These are phyloP conservation scores for Aspergillus neoniger DNA, from an alignment of 2,329 filamentous ascomycete genomes.

Conservation along the genomic window DNA sequence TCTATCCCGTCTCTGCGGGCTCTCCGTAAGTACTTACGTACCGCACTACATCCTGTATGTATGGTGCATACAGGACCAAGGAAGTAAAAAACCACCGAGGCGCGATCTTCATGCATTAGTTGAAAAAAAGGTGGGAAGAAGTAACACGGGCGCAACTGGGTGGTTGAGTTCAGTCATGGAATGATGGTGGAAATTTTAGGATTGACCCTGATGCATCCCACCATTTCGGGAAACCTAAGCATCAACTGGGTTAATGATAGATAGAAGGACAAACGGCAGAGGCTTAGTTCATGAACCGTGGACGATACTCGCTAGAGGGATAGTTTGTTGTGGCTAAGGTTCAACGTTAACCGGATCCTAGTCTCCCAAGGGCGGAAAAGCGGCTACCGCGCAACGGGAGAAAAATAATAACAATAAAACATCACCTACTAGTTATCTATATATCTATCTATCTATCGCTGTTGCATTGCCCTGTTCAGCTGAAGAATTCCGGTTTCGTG, in stretches of 20 bases:
- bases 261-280: no score
- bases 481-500: constrained; percentile 2
- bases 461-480: not conserved
- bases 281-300: no score
- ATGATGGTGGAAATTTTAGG: not conserved
- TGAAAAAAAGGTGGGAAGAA: constrained; percentile 15
- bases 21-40: constrained; percentile 1
- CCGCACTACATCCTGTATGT: not conserved
- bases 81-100: constrained; percentile 14
- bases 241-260: not conserved
- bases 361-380: not conserved
- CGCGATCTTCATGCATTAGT: constrained; percentile 20
- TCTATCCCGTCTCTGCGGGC: not conserved
- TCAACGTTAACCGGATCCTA: not conserved
- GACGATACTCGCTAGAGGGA: not conserved
- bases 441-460: not conserved
- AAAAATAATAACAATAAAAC: not conserved
- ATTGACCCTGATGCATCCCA: constrained; percentile 3
- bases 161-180: not conserved
- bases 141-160: constrained; percentile 8
- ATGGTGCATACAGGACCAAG: not conserved
- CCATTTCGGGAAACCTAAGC: constrained; percentile 7
- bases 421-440: no score
- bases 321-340: constrained; percentile 3
- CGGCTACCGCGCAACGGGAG: constrained; percentile 16